A percentile compares a stretch with the other conserved stretches of the same genome.
Evolutionary conservation across 1,284 basidiomycete genomes (phyloP).

Genomic region (Mycosarcoma maydis): DNA sequence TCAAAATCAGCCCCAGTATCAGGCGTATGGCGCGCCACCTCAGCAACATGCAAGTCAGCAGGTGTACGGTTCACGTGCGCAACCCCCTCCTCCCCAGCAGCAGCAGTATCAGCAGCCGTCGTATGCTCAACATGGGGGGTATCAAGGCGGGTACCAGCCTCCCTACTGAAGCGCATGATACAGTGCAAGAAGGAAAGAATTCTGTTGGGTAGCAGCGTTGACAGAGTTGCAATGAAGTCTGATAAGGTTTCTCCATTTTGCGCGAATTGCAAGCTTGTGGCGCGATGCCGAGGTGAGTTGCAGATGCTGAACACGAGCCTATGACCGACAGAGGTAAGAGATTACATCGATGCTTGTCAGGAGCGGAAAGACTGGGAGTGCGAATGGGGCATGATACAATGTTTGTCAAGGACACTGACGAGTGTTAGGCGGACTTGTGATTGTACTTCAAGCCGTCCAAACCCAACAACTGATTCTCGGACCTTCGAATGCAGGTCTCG

Average conservation of each 20-base stretch:
- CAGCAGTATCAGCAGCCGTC: slow-evolving; percentile 7
- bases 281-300: too few species aligned
- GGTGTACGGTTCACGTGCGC: slow-evolving; percentile 3
- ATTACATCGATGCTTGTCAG: too few species aligned
- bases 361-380: too few species aligned
- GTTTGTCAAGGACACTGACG: too few species aligned
- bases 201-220: too few species aligned
- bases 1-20: slow-evolving; percentile 5
- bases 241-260: too few species aligned
- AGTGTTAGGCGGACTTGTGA: slow-evolving; percentile 63
- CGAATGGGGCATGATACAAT: too few species aligned
- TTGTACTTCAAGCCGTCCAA: slow-evolving; percentile 60
- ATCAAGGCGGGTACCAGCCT: slow-evolving; percentile 19
- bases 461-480: slow-evolving; percentile 54
- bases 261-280: too few species aligned
- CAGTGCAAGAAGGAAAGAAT: neutral
- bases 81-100: slow-evolving; percentile 16
- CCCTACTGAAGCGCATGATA: slow-evolving; percentile 9
- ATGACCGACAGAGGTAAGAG: too few species aligned
- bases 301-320: too few species aligned
- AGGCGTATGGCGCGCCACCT: slow-evolving; percentile 4
- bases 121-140: slow-evolving; percentile 2
- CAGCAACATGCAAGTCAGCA: slow-evolving; percentile 1
- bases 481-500: slow-evolving; percentile 56
- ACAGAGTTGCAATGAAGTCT: too few species aligned